Conservation (phyloP, 306 rosid genomes). For the Citrullus amarus region DNA sequence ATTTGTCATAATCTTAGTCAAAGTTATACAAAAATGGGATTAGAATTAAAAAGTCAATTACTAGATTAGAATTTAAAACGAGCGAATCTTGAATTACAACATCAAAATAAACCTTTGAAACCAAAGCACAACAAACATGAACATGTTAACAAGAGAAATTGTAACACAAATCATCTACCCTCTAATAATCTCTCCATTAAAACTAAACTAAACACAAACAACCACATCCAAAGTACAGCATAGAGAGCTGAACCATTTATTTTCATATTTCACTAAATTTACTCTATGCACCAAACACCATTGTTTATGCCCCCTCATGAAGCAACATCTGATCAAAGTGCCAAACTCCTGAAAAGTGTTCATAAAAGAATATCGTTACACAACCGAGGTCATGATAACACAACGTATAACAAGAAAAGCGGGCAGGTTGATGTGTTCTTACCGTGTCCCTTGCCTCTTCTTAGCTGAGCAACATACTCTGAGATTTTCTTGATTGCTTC, state of each 20-base stretch:
- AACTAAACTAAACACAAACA: neutral
- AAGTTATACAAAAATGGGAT: too few species aligned
- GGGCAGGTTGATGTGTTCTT: neutral
- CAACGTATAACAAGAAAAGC: neutral
- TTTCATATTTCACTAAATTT: neutral
- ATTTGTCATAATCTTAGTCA: too few species aligned
- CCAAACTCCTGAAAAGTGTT: conserved; percentile 66
- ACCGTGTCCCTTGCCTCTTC: conserved; percentile 97
- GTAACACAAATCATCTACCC: neutral
- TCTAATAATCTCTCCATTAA: neutral
- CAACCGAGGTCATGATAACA: neutral
- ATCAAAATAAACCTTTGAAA: too few species aligned
- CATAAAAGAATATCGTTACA: neutral
- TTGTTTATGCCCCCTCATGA: conserved; percentile 6
- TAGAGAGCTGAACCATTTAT: neutral
- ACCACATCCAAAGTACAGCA: neutral
- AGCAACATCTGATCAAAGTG: conserved; percentile 86
- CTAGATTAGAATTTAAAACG: too few species aligned
- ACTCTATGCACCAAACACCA: neutral
- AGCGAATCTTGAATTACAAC: too few species aligned
- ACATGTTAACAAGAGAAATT: neutral
- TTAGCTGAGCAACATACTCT: conserved; percentile 89
- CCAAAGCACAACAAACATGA: neutral
- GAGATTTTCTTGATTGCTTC: conserved; percentile 78
- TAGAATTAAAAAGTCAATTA: too few species aligned